Conservation (phyloP, 1,284 basidiomycete genomes). For the Cryptococcus jaspeensis region DNA sequence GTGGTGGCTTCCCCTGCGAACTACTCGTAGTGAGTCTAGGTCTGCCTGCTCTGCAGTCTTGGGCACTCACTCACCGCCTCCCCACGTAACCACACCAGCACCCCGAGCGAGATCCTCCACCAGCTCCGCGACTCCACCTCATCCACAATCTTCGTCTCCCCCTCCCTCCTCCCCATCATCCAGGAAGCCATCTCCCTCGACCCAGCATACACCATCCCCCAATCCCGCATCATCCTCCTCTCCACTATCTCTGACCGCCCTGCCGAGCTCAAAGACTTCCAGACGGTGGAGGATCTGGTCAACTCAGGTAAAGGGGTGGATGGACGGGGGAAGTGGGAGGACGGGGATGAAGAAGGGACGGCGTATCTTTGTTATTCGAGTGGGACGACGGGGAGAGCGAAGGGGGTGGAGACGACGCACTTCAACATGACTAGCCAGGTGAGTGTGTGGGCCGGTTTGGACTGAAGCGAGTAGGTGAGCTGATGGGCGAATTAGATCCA, state of each 20-base stretch:
- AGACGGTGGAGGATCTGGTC: conserved; percentile 23
- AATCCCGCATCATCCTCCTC: conserved; percentile 33
- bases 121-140: conserved; percentile 58
- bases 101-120: conserved; percentile 45
- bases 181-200: conserved; percentile 24
- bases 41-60: conserved; percentile 27
- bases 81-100: conserved; percentile 24
- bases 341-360: conserved; percentile 23
- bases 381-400: conserved; percentile 55
- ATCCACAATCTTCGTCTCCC: conserved; percentile 58
- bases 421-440: conserved; percentile 58
- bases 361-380: conserved; percentile 65
- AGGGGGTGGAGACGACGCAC: conserved; percentile 61
- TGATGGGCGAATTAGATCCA: conserved; percentile 20
- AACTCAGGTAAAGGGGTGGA: conserved; percentile 14
- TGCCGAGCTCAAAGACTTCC: conserved; percentile 9
- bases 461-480: no score
- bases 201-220: conserved; percentile 13
- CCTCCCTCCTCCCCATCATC: conserved; percentile 54
- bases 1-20: conserved; percentile 43
- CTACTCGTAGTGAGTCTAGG: conserved; percentile 46
- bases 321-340: conserved; percentile 8
- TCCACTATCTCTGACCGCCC: conserved; percentile 21
- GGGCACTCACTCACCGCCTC: conserved; percentile 12
- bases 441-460: no score